Conservation (phyloP, 768 basidiomycete species). For the Sporobolomyces phaffii region DNA sequence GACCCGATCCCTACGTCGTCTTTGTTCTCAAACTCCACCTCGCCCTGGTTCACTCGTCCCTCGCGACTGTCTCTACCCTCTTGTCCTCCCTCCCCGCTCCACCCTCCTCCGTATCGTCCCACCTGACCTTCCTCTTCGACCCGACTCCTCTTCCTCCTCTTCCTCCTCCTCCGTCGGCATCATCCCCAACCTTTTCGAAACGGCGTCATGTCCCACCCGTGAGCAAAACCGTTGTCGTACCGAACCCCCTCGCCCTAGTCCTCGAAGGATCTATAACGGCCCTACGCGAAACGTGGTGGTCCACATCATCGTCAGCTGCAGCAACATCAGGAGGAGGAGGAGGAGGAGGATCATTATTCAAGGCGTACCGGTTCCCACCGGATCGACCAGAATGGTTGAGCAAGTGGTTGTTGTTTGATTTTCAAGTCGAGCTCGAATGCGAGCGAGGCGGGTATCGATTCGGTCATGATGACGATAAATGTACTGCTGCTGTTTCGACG, state of each 20-base stretch:
- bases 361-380: slow-evolving; percentile 22
- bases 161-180: neutral
- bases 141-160: neutral
- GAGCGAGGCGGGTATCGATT: no score
- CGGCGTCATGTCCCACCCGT: no score
- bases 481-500: no score
- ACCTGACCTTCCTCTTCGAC: no score
- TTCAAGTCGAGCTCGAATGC: neutral
- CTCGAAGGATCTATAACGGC: neutral
- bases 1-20: slow-evolving; percentile 2
- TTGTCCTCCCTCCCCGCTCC: neutral
- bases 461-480: no score
- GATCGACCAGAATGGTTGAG: slow-evolving; percentile 13
- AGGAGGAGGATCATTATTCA: no score
- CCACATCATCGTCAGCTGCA: no score
- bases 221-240: no score
- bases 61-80: neutral
- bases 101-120: neutral
- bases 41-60: slow-evolving; percentile 5
- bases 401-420: slow-evolving; percentile 17
- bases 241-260: neutral
- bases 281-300: neutral
- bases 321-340: no score
- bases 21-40: slow-evolving; percentile 10
- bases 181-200: no score